A percentile compares a stretch with the other conserved stretches of the same genome.
These are phyloP conservation scores for Maudiozyma saulgeensis DNA, from an alignment of 805 yeast species.

Conservation along the genomic window DNA sequence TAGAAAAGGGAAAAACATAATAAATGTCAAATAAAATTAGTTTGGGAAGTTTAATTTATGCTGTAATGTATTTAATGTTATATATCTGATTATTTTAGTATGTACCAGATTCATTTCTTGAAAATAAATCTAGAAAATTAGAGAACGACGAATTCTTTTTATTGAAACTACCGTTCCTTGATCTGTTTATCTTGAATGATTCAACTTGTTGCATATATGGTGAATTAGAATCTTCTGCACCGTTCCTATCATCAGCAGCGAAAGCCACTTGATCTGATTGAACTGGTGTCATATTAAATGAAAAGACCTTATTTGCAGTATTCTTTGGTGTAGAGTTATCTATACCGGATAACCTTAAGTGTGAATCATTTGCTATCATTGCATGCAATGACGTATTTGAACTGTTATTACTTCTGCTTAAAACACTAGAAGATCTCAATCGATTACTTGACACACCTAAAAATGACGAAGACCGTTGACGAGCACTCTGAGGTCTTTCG, in stretches of 20 bases:
- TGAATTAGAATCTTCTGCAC: not conserved
- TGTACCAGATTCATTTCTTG: constrained; percentile 2
- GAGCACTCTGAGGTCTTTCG: constrained; percentile 23
- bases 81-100: not conserved
- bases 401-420: constrained; percentile 20
- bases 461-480: constrained; percentile 19
- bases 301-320: constrained; percentile 17
- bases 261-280: not conserved
- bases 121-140: constrained; percentile 3
- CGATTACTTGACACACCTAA: constrained; percentile 8
- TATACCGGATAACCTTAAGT: constrained; percentile 6
- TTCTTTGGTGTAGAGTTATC: constrained; percentile 8
- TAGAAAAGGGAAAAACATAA: not conserved
- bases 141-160: constrained; percentile 10
- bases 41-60: not conserved
- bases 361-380: constrained; percentile 11
- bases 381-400: constrained; percentile 17
- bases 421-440: constrained; percentile 9
- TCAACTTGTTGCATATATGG: not conserved
- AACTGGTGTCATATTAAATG: constrained; percentile 18
- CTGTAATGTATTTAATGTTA: not conserved
- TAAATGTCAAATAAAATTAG: not conserved
- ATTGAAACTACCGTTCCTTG: not conserved
- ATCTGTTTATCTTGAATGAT: not conserved
- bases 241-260: not conserved